Evolutionary conservation across 1,284 basidiomycete species (phyloP), one percentile per base, ranked within the genome.

Genomic region (Ganoderma leucocontextum): DNA sequence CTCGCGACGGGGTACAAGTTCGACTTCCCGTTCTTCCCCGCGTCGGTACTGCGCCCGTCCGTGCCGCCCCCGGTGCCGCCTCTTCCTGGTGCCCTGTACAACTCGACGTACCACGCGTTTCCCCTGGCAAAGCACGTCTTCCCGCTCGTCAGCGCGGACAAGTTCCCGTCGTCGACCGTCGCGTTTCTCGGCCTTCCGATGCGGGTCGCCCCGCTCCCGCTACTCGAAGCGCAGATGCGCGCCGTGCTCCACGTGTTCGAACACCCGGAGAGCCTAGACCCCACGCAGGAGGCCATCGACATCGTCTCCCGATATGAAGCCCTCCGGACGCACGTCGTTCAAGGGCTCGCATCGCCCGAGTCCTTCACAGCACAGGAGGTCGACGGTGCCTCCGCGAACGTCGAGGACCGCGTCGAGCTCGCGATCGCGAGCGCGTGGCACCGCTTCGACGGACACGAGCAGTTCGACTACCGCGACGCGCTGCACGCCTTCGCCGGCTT

Each of bases 1-100:
- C 80, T 94, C 12, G 93, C 91, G 2, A 95, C 93, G 7, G 93
- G 93, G 8, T 95, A 91, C 76, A 80, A 90, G 64, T 80, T 86
- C 64, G 79, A 85, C 22, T 88, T 88, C 72, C 88, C 90, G 0
- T 93, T 93, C 80, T 80, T 94, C 61, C 70, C 81, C 2, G 70
- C 80, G 2, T 72, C 77, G 1, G 73, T 83, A n/a, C 74, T 85
- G 39, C 75, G 72, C 2, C 66, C 67, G 2, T 74, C 75, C 1
- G 69, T 83, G 25, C 84, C 86, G 0, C 80, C 83, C 2, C 73
- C 82, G 13, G 70, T 73, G 10, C 85, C 86, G 12, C 84, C 86
- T 1, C 79, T 88, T 29, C 85, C 86, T 0, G 60, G 69, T 12
- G 78, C 83, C 22, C 77, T 92, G 58, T 84, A 85, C 79, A 92